Percentiles rank a stretch among this genome's conserved stretches.
Conservation (phyloP, 208 protist genomes). For the Trypanosoma lewisi region DNA sequence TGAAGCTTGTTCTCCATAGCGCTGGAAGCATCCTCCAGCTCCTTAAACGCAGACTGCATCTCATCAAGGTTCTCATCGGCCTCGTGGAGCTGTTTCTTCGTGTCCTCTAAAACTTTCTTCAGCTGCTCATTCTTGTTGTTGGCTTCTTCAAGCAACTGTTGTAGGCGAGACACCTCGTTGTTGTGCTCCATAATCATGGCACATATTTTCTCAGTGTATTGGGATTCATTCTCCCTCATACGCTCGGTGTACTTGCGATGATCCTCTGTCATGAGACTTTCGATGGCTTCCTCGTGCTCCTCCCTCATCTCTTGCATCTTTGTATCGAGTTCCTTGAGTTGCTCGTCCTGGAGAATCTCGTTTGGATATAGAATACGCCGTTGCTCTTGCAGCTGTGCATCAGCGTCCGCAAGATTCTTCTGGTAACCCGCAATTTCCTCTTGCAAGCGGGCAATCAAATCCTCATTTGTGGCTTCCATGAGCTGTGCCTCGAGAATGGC, state of each 20-base stretch:
- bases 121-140: conserved; percentile 12
- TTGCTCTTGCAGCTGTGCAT: conserved; percentile 55
- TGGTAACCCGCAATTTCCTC: conserved; percentile 56
- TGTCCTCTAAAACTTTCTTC: neutral
- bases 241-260: conserved; percentile 32
- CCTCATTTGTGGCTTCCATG: conserved; percentile 44
- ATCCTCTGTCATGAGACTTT: conserved; percentile 59
- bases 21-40: conserved; percentile 13
- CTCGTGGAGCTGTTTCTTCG: conserved; percentile 7
- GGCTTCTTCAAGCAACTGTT: conserved; percentile 7
- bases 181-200: conserved; percentile 1
- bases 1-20: conserved; percentile 22
- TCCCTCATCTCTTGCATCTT: conserved; percentile 75
- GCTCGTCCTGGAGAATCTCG: conserved; percentile 59
- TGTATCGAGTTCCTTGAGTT: conserved; percentile 57
- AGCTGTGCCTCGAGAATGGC: conserved; percentile 63
- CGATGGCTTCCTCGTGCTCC: conserved; percentile 69
- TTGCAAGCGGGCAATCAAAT: conserved; percentile 52
- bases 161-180: conserved; percentile 4
- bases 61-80: conserved; percentile 15
- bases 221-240: conserved; percentile 14
- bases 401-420: conserved; percentile 55
- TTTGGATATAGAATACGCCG: conserved; percentile 69
- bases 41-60: conserved; percentile 16
- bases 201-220: conserved; percentile 18